Conservation (phyloP, 2,329 filamentous ascomycete genomes). For the Phaeosphaeriaceae sp. region DNA sequence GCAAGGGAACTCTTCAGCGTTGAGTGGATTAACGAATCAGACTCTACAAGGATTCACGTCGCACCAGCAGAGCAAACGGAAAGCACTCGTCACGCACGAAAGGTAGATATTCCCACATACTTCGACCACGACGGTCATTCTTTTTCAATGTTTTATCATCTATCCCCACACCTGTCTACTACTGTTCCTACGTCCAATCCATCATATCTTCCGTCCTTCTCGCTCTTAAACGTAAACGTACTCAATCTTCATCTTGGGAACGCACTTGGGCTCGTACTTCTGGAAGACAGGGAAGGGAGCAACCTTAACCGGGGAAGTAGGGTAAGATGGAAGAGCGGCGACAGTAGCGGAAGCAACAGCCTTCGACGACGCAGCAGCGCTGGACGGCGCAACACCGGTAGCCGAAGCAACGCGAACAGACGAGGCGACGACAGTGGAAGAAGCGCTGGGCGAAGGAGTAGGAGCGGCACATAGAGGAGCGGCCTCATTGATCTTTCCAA, state of each 20-base stretch:
- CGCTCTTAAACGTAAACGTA: conserved; percentile 9
- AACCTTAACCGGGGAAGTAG: conserved; percentile 21
- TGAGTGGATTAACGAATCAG: conserved; percentile 2
- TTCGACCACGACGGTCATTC: conserved; percentile 19
- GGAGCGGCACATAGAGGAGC: conserved; percentile 18
- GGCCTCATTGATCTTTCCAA: conserved; percentile 22
- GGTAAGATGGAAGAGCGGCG: conserved; percentile 23
- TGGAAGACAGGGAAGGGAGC: conserved; percentile 2
- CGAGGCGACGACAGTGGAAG: conserved; percentile 16
- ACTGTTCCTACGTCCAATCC: conserved; percentile 24
- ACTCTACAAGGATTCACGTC: conserved; percentile 19
- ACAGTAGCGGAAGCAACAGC: conserved; percentile 10
- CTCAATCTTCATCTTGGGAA: neutral
- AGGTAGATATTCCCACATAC: conserved; percentile 19
- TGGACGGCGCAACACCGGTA: neutral
- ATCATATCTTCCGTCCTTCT: conserved; percentile 24
- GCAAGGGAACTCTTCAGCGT: neutral
- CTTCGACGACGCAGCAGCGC: conserved; percentile 13
- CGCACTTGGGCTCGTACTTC: conserved; percentile 2
- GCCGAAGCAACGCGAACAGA: conserved; percentile 17
- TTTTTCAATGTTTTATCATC: conserved; percentile 22
- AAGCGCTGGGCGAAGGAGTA: conserved; percentile 9
- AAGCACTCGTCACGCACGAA: conserved; percentile 26
- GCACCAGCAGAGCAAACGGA: conserved; percentile 21
- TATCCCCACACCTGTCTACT: conserved; percentile 24